Conservation (phyloP, 192 early-diverging fungal genomes). For the Coemansia sp. region DNA sequence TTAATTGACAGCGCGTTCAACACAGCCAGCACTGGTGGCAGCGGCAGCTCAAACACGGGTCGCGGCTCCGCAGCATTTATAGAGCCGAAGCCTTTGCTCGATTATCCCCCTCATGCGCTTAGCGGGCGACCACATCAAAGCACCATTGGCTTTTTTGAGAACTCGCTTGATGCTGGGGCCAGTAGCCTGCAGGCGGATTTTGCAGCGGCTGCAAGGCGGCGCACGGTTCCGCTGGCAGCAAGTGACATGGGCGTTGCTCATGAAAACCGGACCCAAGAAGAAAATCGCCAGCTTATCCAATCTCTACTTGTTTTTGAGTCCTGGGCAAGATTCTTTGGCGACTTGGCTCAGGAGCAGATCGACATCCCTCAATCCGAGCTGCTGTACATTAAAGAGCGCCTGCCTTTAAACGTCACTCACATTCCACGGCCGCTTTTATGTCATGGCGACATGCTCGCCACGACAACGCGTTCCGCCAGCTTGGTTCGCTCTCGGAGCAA, state of each 20-base stretch:
- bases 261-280: conserved; percentile 6
- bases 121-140: too few relatives aligned
- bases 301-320: conserved; percentile 39
- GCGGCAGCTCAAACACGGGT: not conserved
- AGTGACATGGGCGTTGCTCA: not conserved
- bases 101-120: too few relatives aligned
- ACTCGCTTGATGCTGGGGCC: too few relatives aligned
- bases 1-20: conserved; percentile 23
- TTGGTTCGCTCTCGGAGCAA: not conserved
- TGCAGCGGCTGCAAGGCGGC: conserved; percentile 3
- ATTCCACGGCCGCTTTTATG: conserved; percentile 26
- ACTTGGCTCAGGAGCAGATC: conserved; percentile 8
- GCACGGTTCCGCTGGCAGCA: conserved; percentile 1
- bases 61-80: not conserved
- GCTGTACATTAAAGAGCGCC: conserved; percentile 31
- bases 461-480: not conserved
- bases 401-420: conserved; percentile 32
- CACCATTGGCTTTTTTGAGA: too few relatives aligned
- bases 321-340: conserved; percentile 29
- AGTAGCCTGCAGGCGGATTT: too few relatives aligned
- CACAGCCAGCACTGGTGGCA: conserved; percentile 9
- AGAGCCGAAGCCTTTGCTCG: not conserved
- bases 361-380: conserved; percentile 24
- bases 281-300: conserved; percentile 16
- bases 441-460: conserved; percentile 24